These are phyloP conservation scores for Thymus quinquecostatus DNA, from an alignment of 257 asterid genomes.

Conservation along the genomic window DNA sequence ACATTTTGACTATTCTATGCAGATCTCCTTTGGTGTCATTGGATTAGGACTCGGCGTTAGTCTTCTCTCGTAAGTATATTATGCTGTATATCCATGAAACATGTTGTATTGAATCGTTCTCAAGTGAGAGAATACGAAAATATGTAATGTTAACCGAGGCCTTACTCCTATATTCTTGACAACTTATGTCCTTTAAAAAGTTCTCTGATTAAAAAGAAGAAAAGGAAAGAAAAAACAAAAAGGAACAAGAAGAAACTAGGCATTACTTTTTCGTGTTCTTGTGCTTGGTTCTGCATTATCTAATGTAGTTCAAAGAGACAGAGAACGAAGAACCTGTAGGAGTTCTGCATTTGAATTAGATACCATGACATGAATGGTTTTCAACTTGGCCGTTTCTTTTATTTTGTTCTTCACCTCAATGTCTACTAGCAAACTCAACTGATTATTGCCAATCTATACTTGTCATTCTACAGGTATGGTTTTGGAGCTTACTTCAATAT, in stretches of 20 bases:
- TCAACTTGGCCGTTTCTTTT: background rate
- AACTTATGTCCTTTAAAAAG: too few relatives aligned
- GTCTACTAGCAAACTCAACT: background rate
- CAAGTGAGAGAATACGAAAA: constrained; percentile 21
- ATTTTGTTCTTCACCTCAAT: background rate
- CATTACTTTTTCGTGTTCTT: background rate
- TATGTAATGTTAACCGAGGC: background rate
- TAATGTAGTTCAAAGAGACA: background rate
- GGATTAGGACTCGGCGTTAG: constrained; percentile 80
- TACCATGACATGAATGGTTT: too few relatives aligned
- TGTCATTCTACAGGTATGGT: constrained; percentile 67
- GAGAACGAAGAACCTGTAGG: background rate
- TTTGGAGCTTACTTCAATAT: constrained; percentile 96
- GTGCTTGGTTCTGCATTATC: background rate
- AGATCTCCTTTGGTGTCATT: constrained; percentile 93
- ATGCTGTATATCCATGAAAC: constrained; percentile 10
- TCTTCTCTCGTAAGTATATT: constrained; percentile 87
- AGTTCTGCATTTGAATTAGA: background rate
- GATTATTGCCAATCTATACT: constrained; percentile 16
- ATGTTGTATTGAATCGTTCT: constrained; percentile 1
- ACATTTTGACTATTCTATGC: constrained; percentile 30
- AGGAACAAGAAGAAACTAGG: too few relatives aligned
- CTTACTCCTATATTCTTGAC: background rate
- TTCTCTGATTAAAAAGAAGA: too few relatives aligned
- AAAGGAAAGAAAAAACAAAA: too few relatives aligned